Base-by-base conservation (phyloP, 179 eudicot species). In the Sideroxylon spinosum region DNA sequence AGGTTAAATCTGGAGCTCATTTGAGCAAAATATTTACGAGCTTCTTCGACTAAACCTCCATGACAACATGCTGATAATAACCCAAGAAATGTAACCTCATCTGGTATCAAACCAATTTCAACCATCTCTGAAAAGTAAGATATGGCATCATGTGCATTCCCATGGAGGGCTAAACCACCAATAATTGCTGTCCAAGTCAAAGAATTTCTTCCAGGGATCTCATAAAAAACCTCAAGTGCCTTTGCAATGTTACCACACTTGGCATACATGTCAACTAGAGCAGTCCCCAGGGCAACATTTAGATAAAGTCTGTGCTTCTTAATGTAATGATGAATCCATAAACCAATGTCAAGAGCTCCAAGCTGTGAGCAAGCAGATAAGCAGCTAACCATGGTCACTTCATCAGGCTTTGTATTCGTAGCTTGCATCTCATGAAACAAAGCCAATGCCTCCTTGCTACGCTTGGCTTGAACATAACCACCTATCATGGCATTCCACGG, bases 191-290 rank as follows among this genome's bases (percentile, higher is more conserved):
- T 93, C 90, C 94, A 95, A 60, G 97, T 89, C 76, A 90, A 76
- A 0, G 94, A 82, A 75, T 95, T 91, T 82, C 82, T 88, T 57
- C 25, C 75, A 12, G 87, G 88, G 73, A 92, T 85, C 76, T 91
- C 85, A 10, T 87, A 77, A 67, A 93, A 95, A 48, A 92, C 92
- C 67, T 87, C 80, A 73, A 91, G 87, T 29, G 98, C 95, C 83
- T 88, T 90, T 10, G 82, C 70, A 48, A 95, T 88, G 63, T 89
- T 87, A 44, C 98, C 99, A 78, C 97, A 95, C 81, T 95, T 95
- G 46, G 91, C 90, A 80, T 95, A 95, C 99, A 93, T 95, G 83
- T 95, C 97, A 70, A 95, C 87, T 28, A 95, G 79, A 62, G 97
- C 94, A 59, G 97, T 95, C 22, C 97, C 99, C 19, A 92, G 73